Conservation (phyloP, 441 rosid genomes). For the Gossypium davidsonii region DNA sequence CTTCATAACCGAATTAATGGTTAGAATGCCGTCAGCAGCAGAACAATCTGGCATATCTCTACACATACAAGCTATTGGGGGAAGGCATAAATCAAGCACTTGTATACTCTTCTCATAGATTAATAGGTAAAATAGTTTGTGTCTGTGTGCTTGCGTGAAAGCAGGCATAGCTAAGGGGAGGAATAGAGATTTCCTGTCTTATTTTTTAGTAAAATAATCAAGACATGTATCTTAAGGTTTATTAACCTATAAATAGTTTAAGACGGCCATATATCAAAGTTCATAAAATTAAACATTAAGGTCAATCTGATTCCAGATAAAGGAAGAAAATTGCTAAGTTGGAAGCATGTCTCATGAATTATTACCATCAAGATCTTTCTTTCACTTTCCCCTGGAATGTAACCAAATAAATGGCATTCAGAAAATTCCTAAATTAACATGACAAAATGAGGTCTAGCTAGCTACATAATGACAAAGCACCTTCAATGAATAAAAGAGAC, state of each 20-base stretch:
- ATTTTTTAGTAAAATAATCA: neutral
- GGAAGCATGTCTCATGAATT: neutral
- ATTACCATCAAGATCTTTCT: neutral
- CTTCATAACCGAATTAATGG: slow-evolving; percentile 6
- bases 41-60: neutral
- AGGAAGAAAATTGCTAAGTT: slow-evolving; percentile 5
- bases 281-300: neutral
- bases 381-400: neutral
- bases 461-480: neutral
- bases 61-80: neutral
- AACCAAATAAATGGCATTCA: slow-evolving; percentile 1
- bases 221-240: neutral
- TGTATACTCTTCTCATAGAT: neutral
- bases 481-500: slow-evolving; percentile 1
- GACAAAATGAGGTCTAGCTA: neutral
- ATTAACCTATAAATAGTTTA: neutral
- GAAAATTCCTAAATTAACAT: neutral
- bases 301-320: neutral
- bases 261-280: neutral
- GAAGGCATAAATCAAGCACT: neutral
- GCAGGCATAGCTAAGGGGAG: neutral
- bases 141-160: neutral
- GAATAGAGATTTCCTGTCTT: neutral
- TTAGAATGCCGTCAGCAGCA: neutral
- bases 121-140: neutral